These are phyloP conservation scores for Cystobasidium onofrii DNA, from an alignment of 768 basidiomycete species.

Conservation along the genomic window DNA sequence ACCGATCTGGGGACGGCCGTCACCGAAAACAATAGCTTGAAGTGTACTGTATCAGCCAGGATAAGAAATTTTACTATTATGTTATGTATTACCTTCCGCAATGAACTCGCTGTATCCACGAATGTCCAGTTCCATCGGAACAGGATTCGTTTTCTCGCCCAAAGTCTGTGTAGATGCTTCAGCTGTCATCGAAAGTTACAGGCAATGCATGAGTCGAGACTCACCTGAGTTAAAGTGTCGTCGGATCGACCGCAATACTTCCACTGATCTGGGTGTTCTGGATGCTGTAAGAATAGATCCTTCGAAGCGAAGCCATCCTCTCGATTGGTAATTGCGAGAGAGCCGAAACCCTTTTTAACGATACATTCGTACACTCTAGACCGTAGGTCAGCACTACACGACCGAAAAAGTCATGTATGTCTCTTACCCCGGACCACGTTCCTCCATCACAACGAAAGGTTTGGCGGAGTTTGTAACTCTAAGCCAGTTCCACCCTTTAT, in stretches of 20 bases:
- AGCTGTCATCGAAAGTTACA: neutral
- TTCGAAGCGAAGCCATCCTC: neutral
- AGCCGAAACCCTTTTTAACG: slow-evolving; percentile 3
- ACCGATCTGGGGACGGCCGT: slow-evolving; percentile 52
- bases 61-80: neutral
- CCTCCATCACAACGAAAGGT: slow-evolving; percentile 3
- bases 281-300: neutral
- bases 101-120: slow-evolving; percentile 52
- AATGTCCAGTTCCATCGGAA: slow-evolving; percentile 54
- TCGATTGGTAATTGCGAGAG: neutral
- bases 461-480: neutral
- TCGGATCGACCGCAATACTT: neutral
- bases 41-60: neutral
- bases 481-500: slow-evolving; percentile 6
- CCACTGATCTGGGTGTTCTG: neutral
- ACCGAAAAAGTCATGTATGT: neutral
- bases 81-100: slow-evolving; percentile 45
- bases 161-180: slow-evolving; percentile 41
- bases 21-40: slow-evolving; percentile 52
- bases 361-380: neutral
- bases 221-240: neutral
- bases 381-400: neutral
- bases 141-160: slow-evolving; percentile 57
- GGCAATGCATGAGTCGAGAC: neutral
- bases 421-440: neutral